A percentile compares a stretch with the other conserved stretches of the same genome.
Conservation (phyloP, 129 eudicot genomes). For the Gnaphalium uliginosum region DNA sequence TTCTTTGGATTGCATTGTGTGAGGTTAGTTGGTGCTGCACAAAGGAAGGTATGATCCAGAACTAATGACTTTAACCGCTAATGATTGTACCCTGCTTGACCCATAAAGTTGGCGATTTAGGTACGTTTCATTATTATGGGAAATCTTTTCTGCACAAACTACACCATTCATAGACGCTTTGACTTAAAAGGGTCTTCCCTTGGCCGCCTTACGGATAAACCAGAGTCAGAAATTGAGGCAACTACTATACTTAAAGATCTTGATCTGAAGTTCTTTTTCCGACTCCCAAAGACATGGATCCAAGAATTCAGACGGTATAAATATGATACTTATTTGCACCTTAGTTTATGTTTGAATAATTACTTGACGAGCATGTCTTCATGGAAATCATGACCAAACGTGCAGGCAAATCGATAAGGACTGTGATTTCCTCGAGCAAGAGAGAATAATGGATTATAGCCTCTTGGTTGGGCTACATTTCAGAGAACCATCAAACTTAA, state of each 20-base stretch:
- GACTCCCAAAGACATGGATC: conserved; percentile 80
- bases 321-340: not conserved
- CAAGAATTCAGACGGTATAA: conserved; percentile 78
- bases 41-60: conserved; percentile 65
- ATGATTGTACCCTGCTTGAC: not conserved
- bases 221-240: conserved; percentile 84
- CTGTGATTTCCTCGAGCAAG: conserved; percentile 89
- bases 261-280: conserved; percentile 84
- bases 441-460: conserved; percentile 95
- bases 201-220: conserved; percentile 90
- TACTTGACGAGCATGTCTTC: not conserved
- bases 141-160: conserved; percentile 74
- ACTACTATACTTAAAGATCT: conserved; percentile 92
- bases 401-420: conserved; percentile 91
- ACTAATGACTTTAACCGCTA: conserved; percentile 12
- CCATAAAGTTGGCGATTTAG: conserved; percentile 34
- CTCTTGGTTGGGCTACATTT: conserved; percentile 90
- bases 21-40: conserved; percentile 73
- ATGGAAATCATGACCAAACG: conserved; percentile 1
- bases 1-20: conserved; percentile 91
- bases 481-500: conserved; percentile 49
- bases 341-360: not conserved
- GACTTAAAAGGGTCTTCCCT: conserved; percentile 99
- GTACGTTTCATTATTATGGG: conserved; percentile 97
- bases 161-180: conserved; percentile 70